A percentile compares a stretch with the other conserved stretches of the same genome.
phyloP scores from a whole-genome alignment of 257 asterid genomes.

The Thymus mandschuricus region DNA sequence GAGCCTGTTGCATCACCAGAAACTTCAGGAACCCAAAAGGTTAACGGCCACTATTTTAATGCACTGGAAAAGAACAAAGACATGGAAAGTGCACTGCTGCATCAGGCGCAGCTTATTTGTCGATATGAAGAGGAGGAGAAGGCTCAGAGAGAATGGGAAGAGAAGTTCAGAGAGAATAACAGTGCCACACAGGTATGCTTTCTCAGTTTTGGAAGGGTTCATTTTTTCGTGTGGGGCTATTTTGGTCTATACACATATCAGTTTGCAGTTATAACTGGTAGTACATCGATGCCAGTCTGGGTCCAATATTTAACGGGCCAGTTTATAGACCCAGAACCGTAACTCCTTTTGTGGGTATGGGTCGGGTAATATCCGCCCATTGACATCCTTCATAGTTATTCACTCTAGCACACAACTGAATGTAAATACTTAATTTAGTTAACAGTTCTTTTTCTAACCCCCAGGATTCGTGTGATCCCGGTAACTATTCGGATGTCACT shows the following conservation, averaged over 20 bases:
- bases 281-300: neutral
- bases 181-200: conserved; percentile 60
- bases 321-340: too few relatives aligned
- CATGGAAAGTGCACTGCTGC: conserved; percentile 65
- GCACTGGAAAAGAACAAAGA: conserved; percentile 46
- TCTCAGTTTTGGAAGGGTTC: conserved; percentile 13
- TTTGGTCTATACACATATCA: conserved; percentile 10
- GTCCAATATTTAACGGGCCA: too few relatives aligned
- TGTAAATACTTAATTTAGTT: too few relatives aligned
- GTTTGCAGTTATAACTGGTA: neutral
- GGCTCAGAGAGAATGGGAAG: conserved; percentile 94
- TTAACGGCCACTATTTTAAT: conserved; percentile 35
- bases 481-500: conserved; percentile 79
- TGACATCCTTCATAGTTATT: too few relatives aligned
- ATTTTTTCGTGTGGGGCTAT: neutral
- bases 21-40: conserved; percentile 36
- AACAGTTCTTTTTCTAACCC: conserved; percentile 2
- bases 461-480: conserved; percentile 82
- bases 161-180: conserved; percentile 69
- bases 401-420: too few relatives aligned
- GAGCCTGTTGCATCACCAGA: conserved; percentile 40
- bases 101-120: conserved; percentile 59
- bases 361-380: too few relatives aligned
- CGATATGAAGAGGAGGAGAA: conserved; percentile 76
- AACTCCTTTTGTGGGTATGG: too few relatives aligned